phyloP scores from a whole-genome alignment of 495 filamentous ascomycete genomes.

The Lophium mytilinum region DNA sequence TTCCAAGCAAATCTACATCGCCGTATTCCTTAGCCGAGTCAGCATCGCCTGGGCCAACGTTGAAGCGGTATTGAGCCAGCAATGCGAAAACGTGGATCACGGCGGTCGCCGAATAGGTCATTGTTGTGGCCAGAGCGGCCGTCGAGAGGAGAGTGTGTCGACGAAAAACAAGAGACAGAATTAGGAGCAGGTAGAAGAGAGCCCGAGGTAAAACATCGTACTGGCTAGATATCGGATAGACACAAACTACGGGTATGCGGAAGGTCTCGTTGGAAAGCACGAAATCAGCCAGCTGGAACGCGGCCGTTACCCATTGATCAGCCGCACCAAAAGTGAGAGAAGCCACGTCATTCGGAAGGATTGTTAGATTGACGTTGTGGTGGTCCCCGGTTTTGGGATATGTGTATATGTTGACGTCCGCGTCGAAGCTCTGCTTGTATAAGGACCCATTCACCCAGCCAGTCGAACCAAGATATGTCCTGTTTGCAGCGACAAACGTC shows the following conservation, averaged over 20 bases:
- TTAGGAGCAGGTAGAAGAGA: slow-evolving; percentile 2
- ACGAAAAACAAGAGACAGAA: background rate
- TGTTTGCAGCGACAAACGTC: background rate
- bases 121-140: slow-evolving; percentile 2
- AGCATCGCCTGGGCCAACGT: background rate
- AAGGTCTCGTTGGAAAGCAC: background rate
- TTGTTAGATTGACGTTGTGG: background rate
- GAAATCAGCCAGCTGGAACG: background rate
- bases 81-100: background rate
- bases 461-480: background rate
- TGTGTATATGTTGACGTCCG: background rate
- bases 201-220: background rate
- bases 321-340: background rate
- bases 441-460: background rate
- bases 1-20: background rate
- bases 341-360: background rate
- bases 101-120: slow-evolving; percentile 1
- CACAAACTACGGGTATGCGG: background rate
- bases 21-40: background rate
- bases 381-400: background rate
- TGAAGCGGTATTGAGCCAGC: background rate
- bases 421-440: background rate
- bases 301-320: background rate
- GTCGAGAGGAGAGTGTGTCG: background rate
- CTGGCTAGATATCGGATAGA: background rate